phyloP scores from a whole-genome alignment of 768 basidiomycete species.

The Leccinum incarnatum region DNA sequence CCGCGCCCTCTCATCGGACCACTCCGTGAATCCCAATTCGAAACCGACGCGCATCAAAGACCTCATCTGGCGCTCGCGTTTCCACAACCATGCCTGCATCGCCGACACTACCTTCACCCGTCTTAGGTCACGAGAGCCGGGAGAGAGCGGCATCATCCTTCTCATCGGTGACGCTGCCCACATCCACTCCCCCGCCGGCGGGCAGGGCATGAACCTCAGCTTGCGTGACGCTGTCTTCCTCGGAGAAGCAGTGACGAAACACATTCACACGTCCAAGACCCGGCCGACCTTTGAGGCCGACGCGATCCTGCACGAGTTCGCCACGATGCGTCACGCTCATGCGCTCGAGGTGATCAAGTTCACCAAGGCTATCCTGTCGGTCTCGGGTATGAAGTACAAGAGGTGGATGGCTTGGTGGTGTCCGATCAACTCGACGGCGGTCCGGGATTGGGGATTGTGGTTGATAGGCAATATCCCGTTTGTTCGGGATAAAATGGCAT shows the following conservation, averaged over 20 bases:
- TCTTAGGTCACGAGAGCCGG: slow-evolving; percentile 8
- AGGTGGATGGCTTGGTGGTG: slow-evolving; percentile 15
- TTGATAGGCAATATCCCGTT: slow-evolving; percentile 14
- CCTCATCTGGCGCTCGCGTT: slow-evolving; percentile 44
- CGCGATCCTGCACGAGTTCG: slow-evolving; percentile 25
- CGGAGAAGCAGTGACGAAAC: slow-evolving; percentile 38
- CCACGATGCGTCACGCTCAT: no score
- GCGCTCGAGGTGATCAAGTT: no score
- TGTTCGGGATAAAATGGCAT: slow-evolving; percentile 11
- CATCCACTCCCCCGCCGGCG: slow-evolving; percentile 41
- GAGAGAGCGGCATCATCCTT: no score
- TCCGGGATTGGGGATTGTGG: slow-evolving; percentile 23
- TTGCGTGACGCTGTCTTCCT: slow-evolving; percentile 47
- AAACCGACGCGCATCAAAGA: slow-evolving; percentile 32
- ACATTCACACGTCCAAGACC: slow-evolving; percentile 19
- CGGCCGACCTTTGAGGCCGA: slow-evolving; percentile 20
- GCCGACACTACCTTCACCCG: slow-evolving; percentile 38
- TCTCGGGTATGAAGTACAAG: slow-evolving; percentile 19
- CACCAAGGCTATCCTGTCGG: slow-evolving; percentile 30
- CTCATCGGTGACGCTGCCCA: no score
- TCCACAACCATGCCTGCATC: slow-evolving; percentile 41
- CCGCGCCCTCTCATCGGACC: slow-evolving; percentile 11
- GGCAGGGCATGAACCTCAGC: slow-evolving; percentile 55
- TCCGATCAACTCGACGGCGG: slow-evolving; percentile 20
- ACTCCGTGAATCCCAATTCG: slow-evolving; percentile 29